Base-by-base conservation (phyloP, 371 early-diverging fungal genomes). In the Rhizopus microsporus region DNA sequence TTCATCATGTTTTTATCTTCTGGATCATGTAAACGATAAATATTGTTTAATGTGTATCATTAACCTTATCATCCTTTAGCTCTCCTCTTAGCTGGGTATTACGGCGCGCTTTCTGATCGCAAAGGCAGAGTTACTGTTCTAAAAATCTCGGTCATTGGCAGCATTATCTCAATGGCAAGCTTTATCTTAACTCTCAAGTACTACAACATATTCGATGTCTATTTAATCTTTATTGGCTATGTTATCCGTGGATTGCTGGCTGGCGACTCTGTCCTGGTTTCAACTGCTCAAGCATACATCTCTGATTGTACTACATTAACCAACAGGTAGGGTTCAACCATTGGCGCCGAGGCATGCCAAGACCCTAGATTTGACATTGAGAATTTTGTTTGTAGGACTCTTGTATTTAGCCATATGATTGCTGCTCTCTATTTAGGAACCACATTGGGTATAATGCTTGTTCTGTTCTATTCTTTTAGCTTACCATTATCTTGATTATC, bases 101-200 rank as follows among this genome's bases (percentile, higher is more conserved):
- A 68, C 57, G 80, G 80, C 5, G 40, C 62, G 16, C 52, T 77
- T 39, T 75, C 80, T 4, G 80, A 80, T 63, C 59, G 64, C 32
- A 69, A 71, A 53, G 77, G 80, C 10, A 58, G 77, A n/a, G 37
- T 43, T 7, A 13, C 56, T 4, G 63, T 80, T 3, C 34, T 75
- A 4, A 40, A 47, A n/a, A 51, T 68, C 4, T 55, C 72, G 12
- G 13, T 53, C 0, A 33, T 75, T 15, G 80, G 80, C 4, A 57
- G 35, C 30, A 51, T 68, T 3, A 13, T 73, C 4, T 29, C 52
- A 9, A 43, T 73, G 15, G 12, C 42, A n/a, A 54, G 65, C 10
- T 63, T 57, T 23, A 44, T 74, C 15, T 8, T 63, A 1, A 69
- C 72, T 7, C 61, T 60, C 7, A 56, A 56, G 23, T 69, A 57